phyloP scores from a whole-genome alignment of 225 moss, liverwort and hornwort genomes.

The Climacium dendroides region DNA sequence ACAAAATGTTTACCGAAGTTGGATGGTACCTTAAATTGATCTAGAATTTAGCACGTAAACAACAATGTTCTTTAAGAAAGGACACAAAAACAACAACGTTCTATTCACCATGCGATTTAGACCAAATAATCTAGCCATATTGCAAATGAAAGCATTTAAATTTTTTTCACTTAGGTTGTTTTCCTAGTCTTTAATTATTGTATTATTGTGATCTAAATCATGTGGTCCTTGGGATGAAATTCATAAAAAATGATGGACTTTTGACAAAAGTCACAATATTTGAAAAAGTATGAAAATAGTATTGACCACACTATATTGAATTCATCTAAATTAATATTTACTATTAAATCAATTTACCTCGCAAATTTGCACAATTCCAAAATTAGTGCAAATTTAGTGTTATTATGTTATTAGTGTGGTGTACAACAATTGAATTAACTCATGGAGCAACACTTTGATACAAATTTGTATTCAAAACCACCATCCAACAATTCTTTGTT shows the following conservation, averaged over 20 bases:
- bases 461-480: background rate
- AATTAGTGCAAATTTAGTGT: background rate
- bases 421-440: background rate
- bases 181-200: background rate
- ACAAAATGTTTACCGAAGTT: too few relatives aligned
- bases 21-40: too few relatives aligned
- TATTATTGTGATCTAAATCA: background rate
- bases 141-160: background rate
- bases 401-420: too few relatives aligned
- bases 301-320: background rate
- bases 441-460: background rate
- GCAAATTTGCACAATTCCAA: accelerated
- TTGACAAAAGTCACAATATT: background rate
- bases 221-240: background rate
- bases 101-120: background rate
- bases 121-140: background rate
- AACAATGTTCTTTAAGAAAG: too few relatives aligned
- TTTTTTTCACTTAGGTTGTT: accelerated
- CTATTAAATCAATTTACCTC: too few relatives aligned
- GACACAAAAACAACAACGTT: too few relatives aligned
- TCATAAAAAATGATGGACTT: background rate
- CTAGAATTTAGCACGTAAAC: too few relatives aligned
- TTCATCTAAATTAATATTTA: background rate
- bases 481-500: background rate
- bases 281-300: too few relatives aligned